Conservation (phyloP, 306 rosid species). For the Begonia masoniana region DNA sequence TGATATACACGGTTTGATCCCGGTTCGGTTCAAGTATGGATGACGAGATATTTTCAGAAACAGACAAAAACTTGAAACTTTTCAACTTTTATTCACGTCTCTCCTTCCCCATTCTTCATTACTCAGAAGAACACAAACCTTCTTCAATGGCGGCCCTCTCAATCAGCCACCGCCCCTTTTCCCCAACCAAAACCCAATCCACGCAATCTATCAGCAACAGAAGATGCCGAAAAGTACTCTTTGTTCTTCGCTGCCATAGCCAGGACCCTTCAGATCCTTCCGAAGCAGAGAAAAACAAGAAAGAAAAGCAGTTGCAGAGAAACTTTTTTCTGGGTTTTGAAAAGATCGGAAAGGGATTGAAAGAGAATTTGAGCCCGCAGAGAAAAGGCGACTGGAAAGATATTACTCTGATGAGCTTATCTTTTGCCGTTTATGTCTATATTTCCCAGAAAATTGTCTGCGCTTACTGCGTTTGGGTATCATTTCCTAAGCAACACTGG, state of each 20-base stretch:
- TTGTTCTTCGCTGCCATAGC: slow-evolving; percentile 21
- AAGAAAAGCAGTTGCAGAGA: slow-evolving; percentile 7
- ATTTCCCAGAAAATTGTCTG: slow-evolving; percentile 60
- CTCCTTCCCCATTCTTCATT: no score
- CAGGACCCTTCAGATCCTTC: slow-evolving; percentile 19
- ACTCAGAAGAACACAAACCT: background rate
- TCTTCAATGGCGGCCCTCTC: slow-evolving; percentile 34
- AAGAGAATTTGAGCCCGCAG: slow-evolving; percentile 52
- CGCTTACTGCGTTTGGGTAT: slow-evolving; percentile 62
- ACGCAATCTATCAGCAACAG: slow-evolving; percentile 7
- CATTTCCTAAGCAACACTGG: slow-evolving; percentile 42
- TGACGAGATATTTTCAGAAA: no score
- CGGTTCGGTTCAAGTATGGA: no score
- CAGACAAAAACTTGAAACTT: no score
- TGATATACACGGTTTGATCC: no score
- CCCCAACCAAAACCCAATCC: slow-evolving; percentile 5
- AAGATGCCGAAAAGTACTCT: slow-evolving; percentile 13
- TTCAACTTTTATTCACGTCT: no score
- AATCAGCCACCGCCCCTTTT: slow-evolving; percentile 15
- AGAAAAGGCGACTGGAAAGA: slow-evolving; percentile 87
- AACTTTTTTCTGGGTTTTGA: slow-evolving; percentile 21
- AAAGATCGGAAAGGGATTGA: slow-evolving; percentile 32
- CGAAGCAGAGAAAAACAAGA: slow-evolving; percentile 17
- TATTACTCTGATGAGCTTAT: slow-evolving; percentile 60
- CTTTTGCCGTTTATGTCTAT: slow-evolving; percentile 83